phyloP scores from a whole-genome alignment of 169 alveolate species.

The Theileria equi region DNA sequence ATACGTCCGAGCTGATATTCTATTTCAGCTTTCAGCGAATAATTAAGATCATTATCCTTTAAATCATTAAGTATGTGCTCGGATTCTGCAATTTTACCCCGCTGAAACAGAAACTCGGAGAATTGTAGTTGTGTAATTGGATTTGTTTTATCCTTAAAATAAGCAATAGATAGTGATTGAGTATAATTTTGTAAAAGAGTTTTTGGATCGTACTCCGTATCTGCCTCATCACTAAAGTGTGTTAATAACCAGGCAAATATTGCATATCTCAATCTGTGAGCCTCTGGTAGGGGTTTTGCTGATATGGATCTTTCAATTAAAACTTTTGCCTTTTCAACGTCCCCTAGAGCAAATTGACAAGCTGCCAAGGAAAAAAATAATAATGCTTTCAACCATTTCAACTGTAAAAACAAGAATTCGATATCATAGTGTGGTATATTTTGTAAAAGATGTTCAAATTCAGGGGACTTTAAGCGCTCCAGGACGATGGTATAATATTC shows the following conservation, averaged over 20 bases:
- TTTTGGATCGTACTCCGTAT: background rate
- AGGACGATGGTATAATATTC: conserved; percentile 11
- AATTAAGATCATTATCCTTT: background rate
- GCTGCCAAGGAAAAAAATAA: conserved; percentile 41
- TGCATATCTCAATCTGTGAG: conserved; percentile 27
- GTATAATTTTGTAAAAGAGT: conserved; percentile 13
- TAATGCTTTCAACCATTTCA: conserved; percentile 27
- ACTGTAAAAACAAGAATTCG: conserved; percentile 22
- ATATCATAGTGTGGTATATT: no score
- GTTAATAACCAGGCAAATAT: conserved; percentile 21
- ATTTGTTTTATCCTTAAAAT: conserved; percentile 6
- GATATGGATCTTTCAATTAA: conserved; percentile 23
- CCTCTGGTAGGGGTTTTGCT: conserved; percentile 14
- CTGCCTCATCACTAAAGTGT: conserved; percentile 12
- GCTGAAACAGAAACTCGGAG: conserved; percentile 51
- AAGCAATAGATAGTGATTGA: conserved; percentile 4
- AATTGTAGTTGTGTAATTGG: conserved; percentile 22
- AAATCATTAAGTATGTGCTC: conserved; percentile 22
- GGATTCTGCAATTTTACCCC: conserved; percentile 30
- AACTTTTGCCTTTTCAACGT: conserved; percentile 22
- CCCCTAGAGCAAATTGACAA: conserved; percentile 28
- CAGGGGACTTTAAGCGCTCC: background rate
- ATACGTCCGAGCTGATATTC: conserved; percentile 50
- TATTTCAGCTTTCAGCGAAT: conserved; percentile 23
- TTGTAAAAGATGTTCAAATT: background rate